Evolutionary conservation across 2,329 filamentous ascomycete genomes (phyloP).

Genomic region (Diaporthe amygdali): DNA sequence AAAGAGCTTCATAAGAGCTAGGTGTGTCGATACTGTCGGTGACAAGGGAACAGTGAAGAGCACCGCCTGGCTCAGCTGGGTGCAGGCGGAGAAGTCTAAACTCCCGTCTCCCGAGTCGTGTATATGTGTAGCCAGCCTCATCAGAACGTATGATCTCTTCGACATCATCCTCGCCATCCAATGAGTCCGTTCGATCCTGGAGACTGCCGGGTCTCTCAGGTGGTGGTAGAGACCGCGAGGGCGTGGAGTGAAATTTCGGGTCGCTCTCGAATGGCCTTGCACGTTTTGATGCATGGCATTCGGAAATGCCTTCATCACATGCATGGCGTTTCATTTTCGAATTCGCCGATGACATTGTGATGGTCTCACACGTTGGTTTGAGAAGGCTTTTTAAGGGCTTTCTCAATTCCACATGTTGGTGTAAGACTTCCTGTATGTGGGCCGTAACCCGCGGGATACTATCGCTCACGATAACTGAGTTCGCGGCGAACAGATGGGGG

Average conservation of each 20-base stretch:
- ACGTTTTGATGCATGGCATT: not conserved
- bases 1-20: not conserved
- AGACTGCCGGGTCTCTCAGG: not conserved
- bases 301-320: not conserved
- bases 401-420: too few species aligned
- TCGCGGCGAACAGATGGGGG: too few species aligned
- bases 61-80: not conserved
- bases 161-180: not conserved
- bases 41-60: not conserved
- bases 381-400: too few species aligned
- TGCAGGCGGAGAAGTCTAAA: not conserved
- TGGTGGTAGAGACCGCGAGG: not conserved
- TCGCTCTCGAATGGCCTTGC: not conserved
- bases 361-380: too few species aligned
- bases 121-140: not conserved
- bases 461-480: too few species aligned
- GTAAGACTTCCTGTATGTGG: too few species aligned
- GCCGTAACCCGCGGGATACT: too few species aligned
- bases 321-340: not conserved
- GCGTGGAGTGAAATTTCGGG: not conserved
- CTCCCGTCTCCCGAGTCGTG: not conserved
- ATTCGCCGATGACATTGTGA: too few species aligned
- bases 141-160: not conserved
- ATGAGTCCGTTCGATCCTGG: not conserved
- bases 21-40: not conserved